These are phyloP conservation scores for Lactarius sp. DNA, from an alignment of 768 basidiomycete genomes.

Conservation along the genomic window DNA sequence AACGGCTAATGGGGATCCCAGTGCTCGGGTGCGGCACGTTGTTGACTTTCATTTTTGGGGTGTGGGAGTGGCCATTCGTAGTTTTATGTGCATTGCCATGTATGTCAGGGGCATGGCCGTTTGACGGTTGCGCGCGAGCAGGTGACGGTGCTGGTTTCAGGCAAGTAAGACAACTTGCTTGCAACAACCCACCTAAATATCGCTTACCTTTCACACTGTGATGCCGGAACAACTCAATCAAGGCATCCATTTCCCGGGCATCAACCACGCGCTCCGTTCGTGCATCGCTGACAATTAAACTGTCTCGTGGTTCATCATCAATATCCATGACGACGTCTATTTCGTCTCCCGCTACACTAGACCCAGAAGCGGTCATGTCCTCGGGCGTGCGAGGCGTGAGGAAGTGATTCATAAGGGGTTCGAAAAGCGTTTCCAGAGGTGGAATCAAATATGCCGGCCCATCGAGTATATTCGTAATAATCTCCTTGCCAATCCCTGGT, in stretches of 20 bases:
- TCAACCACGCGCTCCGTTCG: conserved; percentile 39
- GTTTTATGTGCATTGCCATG: conserved; percentile 10
- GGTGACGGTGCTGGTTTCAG: conserved; percentile 7
- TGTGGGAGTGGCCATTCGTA: conserved; percentile 14
- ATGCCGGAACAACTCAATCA: conserved; percentile 60
- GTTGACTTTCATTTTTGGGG: conserved; percentile 14
- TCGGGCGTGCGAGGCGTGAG: conserved; percentile 32
- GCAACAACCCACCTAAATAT: background rate
- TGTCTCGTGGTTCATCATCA: conserved; percentile 25
- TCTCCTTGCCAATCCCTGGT: conserved; percentile 40
- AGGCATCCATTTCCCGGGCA: conserved; percentile 51
- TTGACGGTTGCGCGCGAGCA: background rate
- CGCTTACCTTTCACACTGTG: conserved; percentile 41
- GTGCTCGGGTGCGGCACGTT: background rate
- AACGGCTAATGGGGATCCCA: background rate
- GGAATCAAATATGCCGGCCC: conserved; percentile 75
- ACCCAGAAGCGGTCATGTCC: conserved; percentile 9
- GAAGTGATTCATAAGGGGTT: conserved; percentile 52
- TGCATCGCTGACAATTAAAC: conserved; percentile 21
- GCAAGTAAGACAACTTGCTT: background rate
- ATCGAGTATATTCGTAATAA: conserved; percentile 49
- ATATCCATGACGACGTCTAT: conserved; percentile 31
- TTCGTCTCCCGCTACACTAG: conserved; percentile 31
- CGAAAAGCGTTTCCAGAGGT: conserved; percentile 66
- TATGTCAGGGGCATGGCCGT: conserved; percentile 3